These are phyloP conservation scores for Dendrobium chrysotoxum DNA, from an alignment of 106 monocot genomes.

Conservation along the genomic window DNA sequence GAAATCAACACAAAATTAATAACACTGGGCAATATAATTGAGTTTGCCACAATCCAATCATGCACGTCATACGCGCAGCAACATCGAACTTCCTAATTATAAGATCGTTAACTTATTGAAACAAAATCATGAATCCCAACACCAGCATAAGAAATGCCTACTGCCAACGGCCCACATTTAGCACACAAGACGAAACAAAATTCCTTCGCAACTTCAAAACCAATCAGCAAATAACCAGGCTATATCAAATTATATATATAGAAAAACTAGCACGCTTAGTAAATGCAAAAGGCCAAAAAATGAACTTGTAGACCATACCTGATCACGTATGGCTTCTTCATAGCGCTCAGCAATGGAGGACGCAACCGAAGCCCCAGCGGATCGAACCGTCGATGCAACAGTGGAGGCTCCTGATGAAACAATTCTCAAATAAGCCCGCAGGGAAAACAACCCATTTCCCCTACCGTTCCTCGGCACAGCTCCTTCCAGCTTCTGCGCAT, in stretches of 20 bases:
- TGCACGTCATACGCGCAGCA: neutral
- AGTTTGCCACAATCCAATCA: neutral
- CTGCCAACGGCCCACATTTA: neutral
- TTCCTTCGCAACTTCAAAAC: neutral
- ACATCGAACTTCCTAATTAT: neutral
- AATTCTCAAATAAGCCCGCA: conserved; percentile 20
- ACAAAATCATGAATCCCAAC: neutral
- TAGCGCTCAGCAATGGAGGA: conserved; percentile 18
- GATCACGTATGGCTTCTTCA: conserved; percentile 18
- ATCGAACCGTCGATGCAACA: conserved; percentile 20
- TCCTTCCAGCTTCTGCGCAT: conserved; percentile 19
- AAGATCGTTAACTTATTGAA: neutral
- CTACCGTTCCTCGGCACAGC: conserved; percentile 9
- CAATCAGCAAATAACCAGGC: neutral
- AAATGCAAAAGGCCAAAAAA: neutral
- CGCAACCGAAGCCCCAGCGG: conserved; percentile 24
- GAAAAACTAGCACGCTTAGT: neutral
- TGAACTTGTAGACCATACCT: neutral
- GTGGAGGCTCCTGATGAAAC: conserved; percentile 25
- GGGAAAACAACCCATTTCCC: conserved; percentile 11
- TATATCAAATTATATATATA: neutral
- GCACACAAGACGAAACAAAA: neutral
- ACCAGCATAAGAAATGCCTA: neutral
- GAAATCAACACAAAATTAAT: neutral
- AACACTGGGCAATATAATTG: neutral